Conservation (phyloP, 129 eudicot genomes). For the Centella asiatica region DNA sequence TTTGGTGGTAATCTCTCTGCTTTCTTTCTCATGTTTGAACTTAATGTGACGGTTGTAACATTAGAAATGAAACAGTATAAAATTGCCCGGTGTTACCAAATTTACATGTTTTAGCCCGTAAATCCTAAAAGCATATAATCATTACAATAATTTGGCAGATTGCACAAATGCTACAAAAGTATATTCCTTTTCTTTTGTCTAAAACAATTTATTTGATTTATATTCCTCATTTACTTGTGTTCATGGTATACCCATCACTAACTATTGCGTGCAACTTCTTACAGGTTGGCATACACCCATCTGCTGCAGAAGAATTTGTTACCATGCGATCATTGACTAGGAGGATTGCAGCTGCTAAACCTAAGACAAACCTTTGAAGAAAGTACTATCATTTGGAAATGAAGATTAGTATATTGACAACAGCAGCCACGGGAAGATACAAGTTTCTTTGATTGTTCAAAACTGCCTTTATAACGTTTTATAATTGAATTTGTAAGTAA, state of each 20-base stretch:
- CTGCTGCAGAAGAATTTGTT: conserved; percentile 92
- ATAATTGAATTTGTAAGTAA: too few relatives aligned
- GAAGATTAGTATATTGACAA: too few relatives aligned
- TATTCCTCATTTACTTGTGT: not conserved
- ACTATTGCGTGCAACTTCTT: not conserved
- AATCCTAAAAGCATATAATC: not conserved
- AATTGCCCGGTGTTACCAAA: too few relatives aligned
- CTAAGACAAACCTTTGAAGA: conserved; percentile 56
- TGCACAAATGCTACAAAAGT: too few relatives aligned
- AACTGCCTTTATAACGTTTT: too few relatives aligned
- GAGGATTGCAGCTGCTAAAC: conserved; percentile 55
- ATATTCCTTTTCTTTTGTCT: too few relatives aligned
- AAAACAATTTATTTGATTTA: not conserved
- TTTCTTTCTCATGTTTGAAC: not conserved
- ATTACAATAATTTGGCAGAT: too few relatives aligned
- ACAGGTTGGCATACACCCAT: conserved; percentile 96
- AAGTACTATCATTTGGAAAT: too few relatives aligned
- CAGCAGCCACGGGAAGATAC: too few relatives aligned
- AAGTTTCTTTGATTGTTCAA: too few relatives aligned
- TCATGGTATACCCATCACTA: not conserved
- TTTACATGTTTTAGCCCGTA: too few relatives aligned
- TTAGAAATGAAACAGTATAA: not conserved
- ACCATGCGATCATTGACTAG: conserved; percentile 83
- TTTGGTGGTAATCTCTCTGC: not conserved
- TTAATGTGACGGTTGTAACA: not conserved